phyloP scores from a whole-genome alignment of 2,329 filamentous ascomycete genomes.

The Onygena corvina region DNA sequence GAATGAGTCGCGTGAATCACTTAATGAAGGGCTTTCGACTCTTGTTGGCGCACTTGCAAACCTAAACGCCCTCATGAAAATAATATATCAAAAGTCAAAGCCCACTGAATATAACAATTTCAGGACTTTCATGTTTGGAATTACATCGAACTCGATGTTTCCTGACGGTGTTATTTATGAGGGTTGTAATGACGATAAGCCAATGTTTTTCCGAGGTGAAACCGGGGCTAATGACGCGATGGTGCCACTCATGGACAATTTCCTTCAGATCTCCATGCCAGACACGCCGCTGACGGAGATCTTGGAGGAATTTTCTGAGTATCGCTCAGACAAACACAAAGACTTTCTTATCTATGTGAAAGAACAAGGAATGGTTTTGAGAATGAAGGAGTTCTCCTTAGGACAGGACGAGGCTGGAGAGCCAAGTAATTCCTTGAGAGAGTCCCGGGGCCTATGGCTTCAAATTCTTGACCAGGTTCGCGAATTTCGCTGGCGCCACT shows the following conservation, averaged over 20 bases:
- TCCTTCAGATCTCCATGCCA: slow-evolving; percentile 2
- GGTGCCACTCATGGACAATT: slow-evolving; percentile 1
- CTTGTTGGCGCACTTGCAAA: background rate
- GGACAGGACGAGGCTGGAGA: background rate
- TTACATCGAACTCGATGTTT: slow-evolving; percentile 3
- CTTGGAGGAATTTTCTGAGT: background rate
- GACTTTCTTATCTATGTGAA: background rate
- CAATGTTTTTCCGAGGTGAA: slow-evolving; percentile 3
- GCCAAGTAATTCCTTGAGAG: background rate
- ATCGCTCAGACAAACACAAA: slow-evolving; percentile 3
- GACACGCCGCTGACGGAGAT: background rate
- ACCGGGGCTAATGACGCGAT: slow-evolving; percentile 3
- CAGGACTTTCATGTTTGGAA: slow-evolving; percentile 1
- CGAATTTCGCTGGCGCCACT: slow-evolving; percentile 1
- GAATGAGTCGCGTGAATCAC: background rate
- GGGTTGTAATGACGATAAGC: background rate
- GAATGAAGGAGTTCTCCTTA: background rate
- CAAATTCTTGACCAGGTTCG: slow-evolving; percentile 1
- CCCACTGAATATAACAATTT: slow-evolving; percentile 1
- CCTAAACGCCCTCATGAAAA: background rate
- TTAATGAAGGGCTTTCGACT: background rate
- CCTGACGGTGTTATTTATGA: background rate
- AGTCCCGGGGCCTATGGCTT: background rate
- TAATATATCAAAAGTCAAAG: slow-evolving; percentile 1
- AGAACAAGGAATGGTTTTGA: background rate